These are phyloP conservation scores for Tothia fuscella DNA, from an alignment of 2,329 filamentous ascomycete genomes.

Conservation along the genomic window DNA sequence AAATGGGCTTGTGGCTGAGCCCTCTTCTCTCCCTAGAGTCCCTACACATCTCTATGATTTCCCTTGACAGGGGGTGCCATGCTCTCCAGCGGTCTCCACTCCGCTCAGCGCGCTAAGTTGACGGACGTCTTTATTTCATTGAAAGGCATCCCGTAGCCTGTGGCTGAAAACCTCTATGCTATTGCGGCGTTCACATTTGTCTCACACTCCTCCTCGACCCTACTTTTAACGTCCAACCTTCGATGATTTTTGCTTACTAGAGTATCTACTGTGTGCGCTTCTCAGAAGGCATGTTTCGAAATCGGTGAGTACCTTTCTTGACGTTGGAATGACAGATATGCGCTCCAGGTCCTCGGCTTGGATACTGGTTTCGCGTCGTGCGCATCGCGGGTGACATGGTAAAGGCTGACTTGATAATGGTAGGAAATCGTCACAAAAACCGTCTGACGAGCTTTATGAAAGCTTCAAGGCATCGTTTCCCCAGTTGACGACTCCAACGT, in stretches of 20 bases:
- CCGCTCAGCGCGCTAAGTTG: too few species aligned
- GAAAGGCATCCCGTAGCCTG: too few species aligned
- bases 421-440: slow-evolving; percentile 73
- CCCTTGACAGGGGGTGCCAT: too few species aligned
- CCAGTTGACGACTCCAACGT: slow-evolving; percentile 39
- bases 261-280: slow-evolving; percentile 1
- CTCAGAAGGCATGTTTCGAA: slow-evolving; percentile 31
- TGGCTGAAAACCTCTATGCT: too few species aligned
- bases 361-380: background rate
- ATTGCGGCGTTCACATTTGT: too few species aligned
- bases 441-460: slow-evolving; percentile 70
- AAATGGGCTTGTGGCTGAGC: too few species aligned
- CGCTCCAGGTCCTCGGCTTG: background rate
- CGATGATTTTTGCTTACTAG: background rate
- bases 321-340: background rate
- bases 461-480: slow-evolving; percentile 78
- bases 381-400: background rate
- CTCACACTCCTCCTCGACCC: slow-evolving; percentile 32
- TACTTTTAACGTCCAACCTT: background rate
- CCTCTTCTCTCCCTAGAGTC: too few species aligned
- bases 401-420: slow-evolving; percentile 10
- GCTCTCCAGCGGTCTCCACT: too few species aligned
- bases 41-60: too few species aligned
- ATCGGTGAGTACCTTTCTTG: slow-evolving; percentile 28
- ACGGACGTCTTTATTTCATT: too few species aligned